Percentiles rank a stretch among this genome's conserved stretches.
Conservation (phyloP, 2,329 filamentous ascomycete genomes). For the Coniella vitis region DNA sequence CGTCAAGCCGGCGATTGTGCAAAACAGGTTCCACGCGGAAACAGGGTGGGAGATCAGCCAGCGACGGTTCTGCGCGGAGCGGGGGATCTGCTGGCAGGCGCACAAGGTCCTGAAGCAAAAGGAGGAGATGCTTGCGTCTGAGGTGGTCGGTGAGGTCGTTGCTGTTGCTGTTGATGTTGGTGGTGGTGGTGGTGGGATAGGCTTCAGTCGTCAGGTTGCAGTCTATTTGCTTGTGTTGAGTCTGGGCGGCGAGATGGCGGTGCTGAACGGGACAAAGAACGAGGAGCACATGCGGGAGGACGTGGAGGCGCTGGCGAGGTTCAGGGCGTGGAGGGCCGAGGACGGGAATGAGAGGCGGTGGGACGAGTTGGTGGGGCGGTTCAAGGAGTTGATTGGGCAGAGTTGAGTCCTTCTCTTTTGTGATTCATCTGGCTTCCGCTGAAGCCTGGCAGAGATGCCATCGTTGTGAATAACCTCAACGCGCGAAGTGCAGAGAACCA, state of each 20-base stretch:
- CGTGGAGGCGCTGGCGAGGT: neutral
- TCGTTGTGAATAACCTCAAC: no score
- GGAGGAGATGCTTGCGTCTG: neutral
- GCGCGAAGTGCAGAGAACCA: no score
- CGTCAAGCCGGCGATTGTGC: conserved; percentile 55
- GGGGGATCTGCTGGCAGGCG: neutral
- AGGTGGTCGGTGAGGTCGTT: neutral
- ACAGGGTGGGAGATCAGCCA: conserved; percentile 47
- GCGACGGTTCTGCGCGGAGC: neutral
- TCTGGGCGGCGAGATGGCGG: neutral
- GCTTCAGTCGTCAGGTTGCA: neutral
- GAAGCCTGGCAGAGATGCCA: no score
- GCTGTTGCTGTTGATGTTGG: no score
- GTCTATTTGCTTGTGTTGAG: conserved; percentile 2
- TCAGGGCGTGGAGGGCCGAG: neutral
- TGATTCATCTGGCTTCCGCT: no score
- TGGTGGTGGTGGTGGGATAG: no score
- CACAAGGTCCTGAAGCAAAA: neutral
- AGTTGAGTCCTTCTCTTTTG: no score
- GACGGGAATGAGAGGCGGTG: neutral
- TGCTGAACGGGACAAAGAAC: neutral
- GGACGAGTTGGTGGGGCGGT: neutral
- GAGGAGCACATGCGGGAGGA: neutral
- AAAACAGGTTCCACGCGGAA: conserved; percentile 64
- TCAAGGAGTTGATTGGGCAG: neutral